Conservation (phyloP, 1,284 basidiomycete genomes). For the Sphagnurus paluster region DNA sequence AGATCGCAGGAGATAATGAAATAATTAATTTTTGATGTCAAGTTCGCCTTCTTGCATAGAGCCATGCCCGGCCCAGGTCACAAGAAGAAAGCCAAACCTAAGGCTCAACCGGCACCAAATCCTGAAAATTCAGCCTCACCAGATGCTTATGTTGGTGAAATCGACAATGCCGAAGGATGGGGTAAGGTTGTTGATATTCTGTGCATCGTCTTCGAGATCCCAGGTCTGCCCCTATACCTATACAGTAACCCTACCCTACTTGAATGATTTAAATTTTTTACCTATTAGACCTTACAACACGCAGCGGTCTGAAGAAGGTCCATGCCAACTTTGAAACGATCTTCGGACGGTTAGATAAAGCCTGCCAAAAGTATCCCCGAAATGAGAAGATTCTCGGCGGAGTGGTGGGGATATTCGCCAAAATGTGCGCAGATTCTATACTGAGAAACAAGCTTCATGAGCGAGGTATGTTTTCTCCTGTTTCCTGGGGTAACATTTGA, state of each 20-base stretch:
- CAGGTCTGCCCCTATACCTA: constrained; percentile 38
- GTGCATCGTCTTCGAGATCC: constrained; percentile 50
- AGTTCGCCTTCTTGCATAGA: background rate
- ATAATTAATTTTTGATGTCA: background rate
- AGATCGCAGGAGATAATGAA: too few relatives aligned
- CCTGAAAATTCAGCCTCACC: background rate
- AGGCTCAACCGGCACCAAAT: constrained; percentile 7
- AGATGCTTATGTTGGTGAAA: constrained; percentile 37
- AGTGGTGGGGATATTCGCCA: constrained; percentile 60
- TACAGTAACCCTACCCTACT: background rate
- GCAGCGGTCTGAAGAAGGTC: constrained; percentile 61
- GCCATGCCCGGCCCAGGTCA: constrained; percentile 29
- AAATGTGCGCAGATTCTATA: constrained; percentile 61
- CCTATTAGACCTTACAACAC: constrained; percentile 49
- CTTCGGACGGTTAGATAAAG: constrained; percentile 46
- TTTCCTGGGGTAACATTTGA: background rate
- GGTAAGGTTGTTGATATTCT: constrained; percentile 43
- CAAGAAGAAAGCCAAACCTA: constrained; percentile 23
- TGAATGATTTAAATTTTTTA: background rate
- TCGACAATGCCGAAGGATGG: constrained; percentile 54
- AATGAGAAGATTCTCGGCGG: constrained; percentile 49
- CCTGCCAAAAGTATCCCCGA: constrained; percentile 35
- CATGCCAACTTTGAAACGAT: constrained; percentile 55
- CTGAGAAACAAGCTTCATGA: constrained; percentile 57
- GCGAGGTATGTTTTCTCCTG: constrained; percentile 38